Base-by-base conservation (phyloP, 495 filamentous ascomycete species). In the Beverwykella pulmonaria region DNA sequence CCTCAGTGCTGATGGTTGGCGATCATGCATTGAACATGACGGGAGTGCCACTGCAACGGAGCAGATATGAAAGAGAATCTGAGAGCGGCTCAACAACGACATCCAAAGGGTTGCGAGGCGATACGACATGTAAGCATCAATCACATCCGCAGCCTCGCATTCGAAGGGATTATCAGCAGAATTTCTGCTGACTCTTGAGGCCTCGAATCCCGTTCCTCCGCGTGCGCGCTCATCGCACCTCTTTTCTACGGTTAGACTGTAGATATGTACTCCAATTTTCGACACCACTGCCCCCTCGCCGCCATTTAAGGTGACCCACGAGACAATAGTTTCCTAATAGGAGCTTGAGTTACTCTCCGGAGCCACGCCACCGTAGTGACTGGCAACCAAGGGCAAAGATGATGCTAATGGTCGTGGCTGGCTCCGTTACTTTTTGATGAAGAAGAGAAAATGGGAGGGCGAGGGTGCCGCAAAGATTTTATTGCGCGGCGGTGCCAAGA, bases 221-320 rank as follows among this genome's bases (percentile, higher is more conserved):
- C 32, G 32, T 12, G 32, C 32, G 32, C 32, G 32, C 32, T 12
- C 32, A 34, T 6, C 32, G 5, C 32, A 5, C 32, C 5, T 6
- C 5, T 34, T 34, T 5, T 34, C 6, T 5, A 34, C 12, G 32
- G 12, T 5, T 34, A 34, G 32, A 12, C 5, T 34, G 41, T 23
- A 59, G 25, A 53, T 44, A 72, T 74, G 72, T 74, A 67, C 66
- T 72, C 67, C 72, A 66, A 59, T 61, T 29, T 41, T 72, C 64
- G 65, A 68, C 72, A 68, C 70, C 59, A 25, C 55, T 20, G 29
- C 29, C 70, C 64, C 72, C 59, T 72, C 70, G 72, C 72, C 70
- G 36, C 67, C 72, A 74, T 8, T 72, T 64, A 72, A 74, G 72
- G 62, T 48, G 69, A 74, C 69, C 65, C 72, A 74, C 72, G 72